Percentiles rank a stretch among this genome's conserved stretches.
Conservation (phyloP, 495 filamentous ascomycete species). For the Thermothielavioides terrestris region DNA sequence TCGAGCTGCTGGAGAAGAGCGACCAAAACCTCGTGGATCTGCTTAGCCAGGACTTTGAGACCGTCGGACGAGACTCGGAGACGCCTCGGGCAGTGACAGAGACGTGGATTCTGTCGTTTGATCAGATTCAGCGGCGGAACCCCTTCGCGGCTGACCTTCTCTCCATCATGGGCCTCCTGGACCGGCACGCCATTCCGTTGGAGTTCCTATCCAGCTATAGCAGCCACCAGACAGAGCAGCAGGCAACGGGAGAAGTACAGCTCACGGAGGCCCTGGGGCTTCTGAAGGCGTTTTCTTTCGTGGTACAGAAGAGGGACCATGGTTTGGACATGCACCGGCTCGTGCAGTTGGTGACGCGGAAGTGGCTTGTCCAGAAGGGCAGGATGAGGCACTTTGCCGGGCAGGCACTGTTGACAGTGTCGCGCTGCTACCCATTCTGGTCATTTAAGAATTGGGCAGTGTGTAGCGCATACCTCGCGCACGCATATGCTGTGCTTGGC, state of each 20-base stretch:
- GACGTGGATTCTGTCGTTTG: conserved; percentile 35
- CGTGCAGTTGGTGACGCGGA: conserved; percentile 38
- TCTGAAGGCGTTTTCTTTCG: conserved; percentile 36
- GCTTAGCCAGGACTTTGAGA: conserved; percentile 18
- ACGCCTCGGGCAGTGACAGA: conserved; percentile 25
- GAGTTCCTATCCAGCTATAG: conserved; percentile 23
- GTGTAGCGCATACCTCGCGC: conserved; percentile 32
- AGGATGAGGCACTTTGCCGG: conserved; percentile 20
- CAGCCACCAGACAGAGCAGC: conserved; percentile 5
- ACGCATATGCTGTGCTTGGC: conserved; percentile 26
- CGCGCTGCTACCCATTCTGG: conserved; percentile 28
- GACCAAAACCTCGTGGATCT: conserved; percentile 19
- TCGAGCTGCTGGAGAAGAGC: conserved; percentile 23
- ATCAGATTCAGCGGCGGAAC: conserved; percentile 30
- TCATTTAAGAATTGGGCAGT: conserved; percentile 25
- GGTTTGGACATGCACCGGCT: conserved; percentile 37
- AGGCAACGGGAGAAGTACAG: conserved; percentile 10
- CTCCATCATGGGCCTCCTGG: conserved; percentile 37
- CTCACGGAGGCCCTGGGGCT: conserved; percentile 30
- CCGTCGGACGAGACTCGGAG: conserved; percentile 21
- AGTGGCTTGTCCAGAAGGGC: conserved; percentile 32
- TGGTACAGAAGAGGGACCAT: conserved; percentile 18
- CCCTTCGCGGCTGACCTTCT: conserved; percentile 35
- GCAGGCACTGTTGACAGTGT: conserved; percentile 25
- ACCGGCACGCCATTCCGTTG: conserved; percentile 35